Percentiles rank a stretch among this genome's conserved stretches.
These are phyloP conservation scores for Fusarium sp. DNA, from an alignment of 2,329 filamentous ascomycete species.

Conservation along the genomic window DNA sequence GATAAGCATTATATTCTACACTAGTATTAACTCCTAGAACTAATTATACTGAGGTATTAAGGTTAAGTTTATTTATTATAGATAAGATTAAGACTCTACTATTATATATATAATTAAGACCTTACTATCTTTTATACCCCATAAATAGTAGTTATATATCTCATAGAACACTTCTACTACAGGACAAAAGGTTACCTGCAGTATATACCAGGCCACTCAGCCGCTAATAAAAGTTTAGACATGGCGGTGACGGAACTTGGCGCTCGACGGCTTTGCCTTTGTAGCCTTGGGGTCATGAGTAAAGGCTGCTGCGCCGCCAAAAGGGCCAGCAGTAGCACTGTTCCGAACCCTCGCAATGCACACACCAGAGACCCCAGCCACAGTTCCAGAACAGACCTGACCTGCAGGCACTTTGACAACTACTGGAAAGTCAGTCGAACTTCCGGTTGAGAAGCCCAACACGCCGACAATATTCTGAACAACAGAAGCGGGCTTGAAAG, in stretches of 20 bases:
- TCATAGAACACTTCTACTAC: no score
- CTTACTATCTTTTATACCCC: no score
- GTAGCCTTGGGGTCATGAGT: not conserved
- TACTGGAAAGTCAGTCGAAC: slow-evolving; percentile 15
- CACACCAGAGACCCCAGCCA: slow-evolving; percentile 8
- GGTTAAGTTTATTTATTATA: no score
- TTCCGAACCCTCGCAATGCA: slow-evolving; percentile 17
- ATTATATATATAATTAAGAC: no score
- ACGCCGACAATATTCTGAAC: slow-evolving; percentile 15
- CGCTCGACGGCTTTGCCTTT: slow-evolving; percentile 1
- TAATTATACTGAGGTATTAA: no score
- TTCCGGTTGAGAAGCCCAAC: slow-evolving; percentile 6
- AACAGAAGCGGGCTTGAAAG: slow-evolving; percentile 5
- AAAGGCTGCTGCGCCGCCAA: slow-evolving; percentile 12
- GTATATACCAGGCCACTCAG: no score
- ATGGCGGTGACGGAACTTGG: slow-evolving; percentile 13
- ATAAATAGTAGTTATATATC: no score
- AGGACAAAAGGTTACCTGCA: no score
- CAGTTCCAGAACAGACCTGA: slow-evolving; percentile 1
- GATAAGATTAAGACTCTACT: no score
- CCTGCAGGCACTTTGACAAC: slow-evolving; percentile 3
- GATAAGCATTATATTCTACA: no score
- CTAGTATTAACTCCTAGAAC: no score
- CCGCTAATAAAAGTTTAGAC: not conserved
- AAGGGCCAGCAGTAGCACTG: slow-evolving; percentile 16